Base-by-base conservation (phyloP, 2,329 filamentous ascomycete genomes). In the Coniella vitis region DNA sequence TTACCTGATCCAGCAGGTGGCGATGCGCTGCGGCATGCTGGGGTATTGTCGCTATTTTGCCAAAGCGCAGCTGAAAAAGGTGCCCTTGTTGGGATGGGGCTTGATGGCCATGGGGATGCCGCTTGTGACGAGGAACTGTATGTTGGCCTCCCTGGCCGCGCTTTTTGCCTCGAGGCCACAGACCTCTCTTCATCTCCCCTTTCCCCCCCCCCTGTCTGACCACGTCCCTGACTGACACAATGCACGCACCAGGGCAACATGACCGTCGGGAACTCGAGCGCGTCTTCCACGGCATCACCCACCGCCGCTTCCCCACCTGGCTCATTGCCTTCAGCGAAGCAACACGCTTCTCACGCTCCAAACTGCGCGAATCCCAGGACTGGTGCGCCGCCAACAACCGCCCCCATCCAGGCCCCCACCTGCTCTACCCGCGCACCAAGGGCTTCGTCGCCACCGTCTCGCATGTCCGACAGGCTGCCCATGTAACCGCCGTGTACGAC, bases 71-170 rank as follows among this genome's bases (percentile, higher is more conserved):
- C 67, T 84, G 50, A 71, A 71, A 52, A 69, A 71, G 64, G 74
- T 83, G 12, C 79, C 79, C 4, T 76, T 84, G 52, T 67, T 83
- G 7, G 79, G 79, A 16, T 83, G 79, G 79, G 80, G 78, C 2
- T 66, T 83, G 31, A 81, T 78, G 78, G 78, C 74, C 3, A 79
- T 83, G 70, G 77, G 78, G 2, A 81, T 83, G 76, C 79, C 79
- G 7, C 69, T 83, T 63, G 77, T 83, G 19, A 79, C 71, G 57
- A 67, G 79, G 45, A 74, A 76, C 47, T 83, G 80, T 49, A 25
- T 7, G 51, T 45, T n/a, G n/a, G n/a, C n/a, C n/a, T n/a, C n/a
- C n/a, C n/a, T n/a, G n/a, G n/a, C n/a, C n/a, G n/a, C n/a, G n/a
- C n/a, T n/a, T n/a, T n/a, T n/a, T n/a, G n/a, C n/a, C n/a, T n/a